phyloP scores from a whole-genome alignment of 805 yeast species.

The Kodamaea laetipori region DNA sequence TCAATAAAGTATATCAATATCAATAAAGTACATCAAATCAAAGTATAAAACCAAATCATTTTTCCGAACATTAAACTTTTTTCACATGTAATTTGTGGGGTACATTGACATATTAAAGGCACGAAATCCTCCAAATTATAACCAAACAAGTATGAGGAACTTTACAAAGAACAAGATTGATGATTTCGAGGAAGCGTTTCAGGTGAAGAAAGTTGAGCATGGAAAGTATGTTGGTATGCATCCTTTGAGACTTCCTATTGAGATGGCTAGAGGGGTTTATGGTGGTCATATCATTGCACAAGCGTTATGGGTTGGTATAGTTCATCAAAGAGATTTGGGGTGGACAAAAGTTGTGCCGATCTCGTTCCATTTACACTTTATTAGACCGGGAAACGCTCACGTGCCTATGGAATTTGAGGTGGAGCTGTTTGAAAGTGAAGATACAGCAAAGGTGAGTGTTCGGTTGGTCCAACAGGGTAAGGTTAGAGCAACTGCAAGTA shows the following conservation, averaged over 20 bases:
- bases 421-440: conserved; percentile 51
- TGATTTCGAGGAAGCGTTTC: conserved; percentile 37
- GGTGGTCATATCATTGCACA: conserved; percentile 75
- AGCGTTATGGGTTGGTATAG: conserved; percentile 59
- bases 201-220: conserved; percentile 28
- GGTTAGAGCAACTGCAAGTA: conserved; percentile 52
- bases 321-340: conserved; percentile 35
- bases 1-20: not conserved
- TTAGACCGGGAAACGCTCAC: conserved; percentile 52
- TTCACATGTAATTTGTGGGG: conserved; percentile 7
- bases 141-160: conserved; percentile 4
- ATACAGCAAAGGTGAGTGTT: conserved; percentile 54
- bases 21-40: too few relatives aligned
- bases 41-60: too few relatives aligned
- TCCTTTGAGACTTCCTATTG: conserved; percentile 37
- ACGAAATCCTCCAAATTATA: not conserved
- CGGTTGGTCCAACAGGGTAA: conserved; percentile 55
- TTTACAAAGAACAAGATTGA: conserved; percentile 2
- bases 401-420: conserved; percentile 57
- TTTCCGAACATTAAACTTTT: too few relatives aligned
- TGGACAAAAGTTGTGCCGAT: conserved; percentile 46
- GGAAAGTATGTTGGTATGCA: conserved; percentile 32
- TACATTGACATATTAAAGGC: not conserved
- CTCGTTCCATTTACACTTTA: conserved; percentile 63
- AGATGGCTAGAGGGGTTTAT: conserved; percentile 64